Evolutionary conservation across 495 filamentous ascomycete species (phyloP), one percentile per base, ranked within the genome.

Genomic region (Aspergillus bertholletiae): DNA sequence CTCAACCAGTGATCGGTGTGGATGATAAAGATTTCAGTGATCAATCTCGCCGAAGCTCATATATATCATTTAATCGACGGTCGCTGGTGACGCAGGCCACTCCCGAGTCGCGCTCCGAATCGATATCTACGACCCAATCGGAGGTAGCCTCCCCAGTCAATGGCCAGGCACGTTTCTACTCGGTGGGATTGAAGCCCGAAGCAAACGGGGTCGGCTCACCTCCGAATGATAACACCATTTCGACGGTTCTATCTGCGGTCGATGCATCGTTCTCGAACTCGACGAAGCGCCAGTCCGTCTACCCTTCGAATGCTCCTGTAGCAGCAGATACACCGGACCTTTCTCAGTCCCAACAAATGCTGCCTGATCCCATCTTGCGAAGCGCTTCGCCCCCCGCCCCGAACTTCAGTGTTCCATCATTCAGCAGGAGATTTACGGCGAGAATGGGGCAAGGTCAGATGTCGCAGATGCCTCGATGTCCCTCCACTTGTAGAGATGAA

Each of bases 331-430:
- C 48, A 11, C 24, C 62, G 8, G 57, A 69, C 26, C 43, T 55
- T 15, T 57, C 57, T 20, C 54, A 62, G 24, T 53, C 66, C 28
- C 68, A 66, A 41, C 64, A 74, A 12, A 64, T 57, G 22, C 47
- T 62, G 8, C 64, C 67, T 13, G 70, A 75, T 20, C 41, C 59
- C 7, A 40, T 66, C 1, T 39, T 62, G n/a, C 68, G 69, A 37
- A 61, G 72, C 52, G 56, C 69, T 8, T 78, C 75, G 0, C 69
- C 71, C 1, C 68, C 75, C 20, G 70, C 76, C 7, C 76, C 75
- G 2, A 79, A 80, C 54, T 80, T 79, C 49, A 80, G 77, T 51
- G 76, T 80, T 23, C 77, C 77, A 15, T 72, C 66, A 5, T 79
- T 79, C 48, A 79, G 75, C 66, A 74, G 68, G 57, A 70, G 73